Base-by-base conservation (phyloP, 495 filamentous ascomycete species). In the Hyaloscypha hepaticicola region DNA sequence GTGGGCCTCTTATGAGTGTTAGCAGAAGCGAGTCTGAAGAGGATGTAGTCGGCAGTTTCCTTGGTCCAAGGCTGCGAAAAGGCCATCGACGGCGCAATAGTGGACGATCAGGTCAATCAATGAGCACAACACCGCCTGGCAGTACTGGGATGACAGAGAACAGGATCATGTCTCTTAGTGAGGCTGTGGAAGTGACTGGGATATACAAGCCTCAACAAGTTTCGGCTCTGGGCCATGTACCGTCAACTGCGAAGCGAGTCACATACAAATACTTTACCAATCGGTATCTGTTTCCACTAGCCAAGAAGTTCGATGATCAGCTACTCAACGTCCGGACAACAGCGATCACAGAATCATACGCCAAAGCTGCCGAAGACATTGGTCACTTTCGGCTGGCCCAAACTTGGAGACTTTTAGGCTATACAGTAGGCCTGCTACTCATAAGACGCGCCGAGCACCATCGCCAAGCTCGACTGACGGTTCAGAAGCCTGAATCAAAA, bases 341-440 rank as follows among this genome's bases (percentile, higher is more conserved):
- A 9, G 70, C 72, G 1, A 86, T 87, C 16, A 75, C 90, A 2
- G 81, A 87, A 60, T 77, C 79, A 28, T 92, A 89, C 75, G 88
- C 88, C 12, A 77, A 74, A 56, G 78, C 84, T 55, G 85, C 88
- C 5, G 85, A 88, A 66, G 77, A 79, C 19, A 77, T 83, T 27
- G 82, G 82, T 27, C 77, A 86, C 61, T 82, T 84, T 68, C 84
- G 85, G 16, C 75, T 91, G 14, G 86, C 90, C 8, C 90, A 92
- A 69, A 91, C 88, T 4, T 93, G 90, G 90, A 85, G 86, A 38
- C 82, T 91, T 33, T 72, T 92, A 21, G 85, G 83, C 24, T 87
- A 83, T 62, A 83, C 84, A 25, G 79, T 89, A 50, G 71, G 83
- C 21, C 76, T 90, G 61, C 80, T 91, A 50, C 78, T 91, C 1